Base-by-base conservation (phyloP, 306 rosid genomes). In the Sicyos edulis region DNA sequence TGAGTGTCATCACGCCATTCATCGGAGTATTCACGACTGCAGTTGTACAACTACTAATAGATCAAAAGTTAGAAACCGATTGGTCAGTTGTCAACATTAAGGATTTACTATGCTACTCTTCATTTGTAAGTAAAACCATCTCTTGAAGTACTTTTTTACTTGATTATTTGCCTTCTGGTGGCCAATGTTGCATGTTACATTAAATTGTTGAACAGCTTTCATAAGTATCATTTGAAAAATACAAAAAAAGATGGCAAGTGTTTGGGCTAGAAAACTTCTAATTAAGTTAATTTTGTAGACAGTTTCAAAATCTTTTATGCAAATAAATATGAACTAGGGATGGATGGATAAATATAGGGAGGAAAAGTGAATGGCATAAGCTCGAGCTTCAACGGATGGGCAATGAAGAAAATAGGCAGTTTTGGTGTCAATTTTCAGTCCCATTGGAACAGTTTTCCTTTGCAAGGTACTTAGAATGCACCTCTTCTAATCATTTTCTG, bases 351-450 rank as follows among this genome's bases (percentile, higher is more conserved):
- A 1, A 42, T 42, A 8, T 42, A 93, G 96, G 89, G 70, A 54
- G 99, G 99, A 78, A 71, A 61, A n/a, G 83, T 85, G 78, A 78
- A 80, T 75, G 97, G 99, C 73, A 81, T 65, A 72, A 76, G 83
- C 78, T 7, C 87, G 45, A 87, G 95, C 84, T 87, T 90, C 85
- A 83, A 80, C 7, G 91, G 91, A 42, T 93, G 97, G 97, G 97
- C 97, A 78, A 80, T 90, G 74, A 88, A 82, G 88, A 90, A 90
- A 72, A 93, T 82, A 87, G 99, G 97, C 96, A 16, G 96, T 90
- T 44, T 74, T 88, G 77, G 92, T 90, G 59, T 87, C 98, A 70
- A 85, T 89, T 82, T 93, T 90, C 80, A 87, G 62, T 77, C 97
- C 98, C 60, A 65, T 93, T 62, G 82, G 88, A 26, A 89, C 99